Base-by-base conservation (phyloP, 768 basidiomycete species). In the Polyporus arcularius region DNA sequence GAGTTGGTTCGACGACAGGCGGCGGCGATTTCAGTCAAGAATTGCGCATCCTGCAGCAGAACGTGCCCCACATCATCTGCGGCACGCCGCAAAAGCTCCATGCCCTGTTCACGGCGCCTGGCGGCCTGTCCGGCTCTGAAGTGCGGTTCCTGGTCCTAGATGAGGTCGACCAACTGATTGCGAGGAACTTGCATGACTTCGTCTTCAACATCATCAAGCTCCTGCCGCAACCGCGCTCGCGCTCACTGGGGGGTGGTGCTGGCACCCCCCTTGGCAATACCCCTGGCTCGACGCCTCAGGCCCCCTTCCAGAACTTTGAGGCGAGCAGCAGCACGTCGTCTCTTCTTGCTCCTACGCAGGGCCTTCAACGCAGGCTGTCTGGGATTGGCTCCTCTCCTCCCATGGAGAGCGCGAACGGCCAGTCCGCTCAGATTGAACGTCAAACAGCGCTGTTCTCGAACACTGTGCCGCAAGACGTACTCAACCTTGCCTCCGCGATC, bases 81-180 rank as follows among this genome's bases (percentile, higher is more conserved):
- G 97, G 97, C 38, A 98, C 97, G 2, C 97, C 97, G 11, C 97
- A 97, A 71, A 96, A 96, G 75, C 78, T 99, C 15, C 89, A 96
- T 70, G 93, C 96, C 47, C 81, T 98, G 30, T 95, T 99, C 70
- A 91, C 90, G 3, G 76, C 85, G 12, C 79, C 90, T 26, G 87
- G 90, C 38, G 92, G 91, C 14, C 80, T 96, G 55, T 70, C 78
- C 14, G 94, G 94, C 30, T 82, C 86, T 12, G 94, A 96, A 70
- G 92, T 98, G 55, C 85, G 94, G 47, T 91, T 98, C 79, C 81
- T 99, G 57, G 93, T 98, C 39, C 83, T 99, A 18, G 97, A 99
- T 70, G 97, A 99, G 72, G 96, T 97, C 51, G 97, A 99, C 72
- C 97, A 98, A 71, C 78, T 99, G 64, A 97, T 99, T 71, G 96